Base-by-base conservation (phyloP, 768 basidiomycete genomes). In the Dendrothele bispora region DNA sequence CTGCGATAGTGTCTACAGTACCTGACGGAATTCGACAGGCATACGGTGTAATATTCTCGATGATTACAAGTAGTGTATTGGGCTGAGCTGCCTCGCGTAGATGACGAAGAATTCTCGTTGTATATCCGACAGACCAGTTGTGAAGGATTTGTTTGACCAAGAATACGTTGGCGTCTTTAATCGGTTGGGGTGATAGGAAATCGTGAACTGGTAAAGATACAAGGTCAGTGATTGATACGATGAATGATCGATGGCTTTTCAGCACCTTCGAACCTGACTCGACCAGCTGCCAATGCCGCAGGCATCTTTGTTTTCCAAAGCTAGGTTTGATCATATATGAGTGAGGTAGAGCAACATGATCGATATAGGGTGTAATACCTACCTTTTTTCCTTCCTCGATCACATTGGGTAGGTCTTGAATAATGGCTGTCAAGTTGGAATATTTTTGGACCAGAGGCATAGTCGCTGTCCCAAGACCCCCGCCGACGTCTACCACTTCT, bases 401-500 rank as follows among this genome's bases (percentile, higher is more conserved):
- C n/a, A n/a, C n/a, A n/a, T 55, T 29, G 7, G 51, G 43, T 6
- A 56, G 61, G 50, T 70, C 69, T 32, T 70, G 66, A 11, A 68
- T 42, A 14, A 67, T 35, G 46, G 61, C 48, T 22, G 53, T 58
- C 35, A 68, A 46, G n/a, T 63, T 46, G n/a, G n/a, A n/a, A n/a
- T n/a, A n/a, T n/a, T n/a, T n/a, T n/a, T n/a, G n/a, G n/a, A n/a
- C n/a, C n/a, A 68, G 35, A 7, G 43, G 36, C 17, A 65, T 41
- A 4, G 56, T 34, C 17, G 53, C 48, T 10, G 52, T 39, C 8
- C 67, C 68, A 20, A 67, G 46, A 0, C 65, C 67, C 2, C 63
- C 65, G 2, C 66, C 67, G 7, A 71, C 65, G 40, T 69, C 69
- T n/a, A 69, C 65, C 17, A 71, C 48, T 4, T 60, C 18, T 24